phyloP scores from a whole-genome alignment of 140 eudicot genomes.

The Stevia rebaudiana region DNA sequence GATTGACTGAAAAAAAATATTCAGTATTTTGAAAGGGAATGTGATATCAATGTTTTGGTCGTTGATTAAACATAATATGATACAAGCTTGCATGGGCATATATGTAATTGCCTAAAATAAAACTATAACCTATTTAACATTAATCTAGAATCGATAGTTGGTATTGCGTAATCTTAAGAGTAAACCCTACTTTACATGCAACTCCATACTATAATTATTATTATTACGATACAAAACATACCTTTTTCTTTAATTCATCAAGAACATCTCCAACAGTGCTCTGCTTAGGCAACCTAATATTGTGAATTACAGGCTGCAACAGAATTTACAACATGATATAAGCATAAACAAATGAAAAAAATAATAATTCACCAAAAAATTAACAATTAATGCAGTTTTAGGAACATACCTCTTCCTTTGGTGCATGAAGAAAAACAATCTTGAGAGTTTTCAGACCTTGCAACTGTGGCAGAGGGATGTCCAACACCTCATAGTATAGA shows the following conservation, averaged over 20 bases:
- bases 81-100: neutral
- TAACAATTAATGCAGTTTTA: neutral
- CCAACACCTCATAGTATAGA: constrained; percentile 75
- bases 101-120: neutral
- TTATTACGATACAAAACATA: constrained; percentile 12
- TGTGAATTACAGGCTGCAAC: constrained; percentile 61
- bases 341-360: neutral
- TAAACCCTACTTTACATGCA: neutral
- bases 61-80: neutral
- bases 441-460: constrained; percentile 71
- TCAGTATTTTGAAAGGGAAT: neutral
- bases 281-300: constrained; percentile 68
- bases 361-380: neutral
- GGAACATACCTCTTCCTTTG: constrained; percentile 59
- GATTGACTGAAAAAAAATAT: neutral
- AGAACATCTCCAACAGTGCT: constrained; percentile 88
- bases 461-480: constrained; percentile 78
- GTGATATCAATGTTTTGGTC: neutral
- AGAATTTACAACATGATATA: constrained; percentile 2
- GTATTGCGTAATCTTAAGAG: neutral
- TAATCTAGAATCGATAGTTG: neutral
- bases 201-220: neutral
- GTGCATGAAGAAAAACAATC: constrained; percentile 64
- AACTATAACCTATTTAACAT: neutral
- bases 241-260: constrained; percentile 64